These are phyloP conservation scores for Mycena sanguinolenta DNA, from an alignment of 768 basidiomycete species.

Conservation along the genomic window DNA sequence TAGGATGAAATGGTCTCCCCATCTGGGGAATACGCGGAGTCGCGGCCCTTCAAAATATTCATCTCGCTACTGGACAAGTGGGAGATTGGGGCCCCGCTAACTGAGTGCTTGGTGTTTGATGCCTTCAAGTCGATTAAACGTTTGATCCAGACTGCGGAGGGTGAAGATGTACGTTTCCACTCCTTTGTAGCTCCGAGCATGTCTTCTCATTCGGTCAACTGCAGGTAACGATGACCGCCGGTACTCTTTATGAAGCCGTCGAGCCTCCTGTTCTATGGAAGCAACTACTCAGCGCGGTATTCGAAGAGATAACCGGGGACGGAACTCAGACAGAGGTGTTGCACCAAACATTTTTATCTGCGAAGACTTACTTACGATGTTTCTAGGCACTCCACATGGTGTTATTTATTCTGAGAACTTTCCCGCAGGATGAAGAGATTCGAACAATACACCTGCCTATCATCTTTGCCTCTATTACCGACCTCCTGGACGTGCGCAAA, in stretches of 20 bases:
- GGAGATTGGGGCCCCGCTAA: constrained; percentile 90
- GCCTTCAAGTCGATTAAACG: constrained; percentile 80
- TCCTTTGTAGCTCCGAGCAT: background rate
- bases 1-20: constrained; percentile 85
- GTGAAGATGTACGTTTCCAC: constrained; percentile 66
- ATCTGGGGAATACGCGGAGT: constrained; percentile 79
- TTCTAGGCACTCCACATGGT: constrained; percentile 76
- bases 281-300: constrained; percentile 70
- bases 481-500: constrained; percentile 69
- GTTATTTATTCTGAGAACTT: constrained; percentile 78
- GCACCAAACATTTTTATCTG: constrained; percentile 19
- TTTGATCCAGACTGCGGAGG: constrained; percentile 65
- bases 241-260: constrained; percentile 90
- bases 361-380: constrained; percentile 21
- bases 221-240: constrained; percentile 85
- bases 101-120: constrained; percentile 84
- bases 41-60: constrained; percentile 95
- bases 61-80: constrained; percentile 96
- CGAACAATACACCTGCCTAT: constrained; percentile 85
- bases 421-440: constrained; percentile 92
- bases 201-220: constrained; percentile 6
- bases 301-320: constrained; percentile 65
- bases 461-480: constrained; percentile 77
- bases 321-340: constrained; percentile 63
- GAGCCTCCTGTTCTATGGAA: constrained; percentile 94